These are phyloP conservation scores for Chimonanthus praecox DNA, from an alignment of 164 flowering plant genomes.

Conservation along the genomic window DNA sequence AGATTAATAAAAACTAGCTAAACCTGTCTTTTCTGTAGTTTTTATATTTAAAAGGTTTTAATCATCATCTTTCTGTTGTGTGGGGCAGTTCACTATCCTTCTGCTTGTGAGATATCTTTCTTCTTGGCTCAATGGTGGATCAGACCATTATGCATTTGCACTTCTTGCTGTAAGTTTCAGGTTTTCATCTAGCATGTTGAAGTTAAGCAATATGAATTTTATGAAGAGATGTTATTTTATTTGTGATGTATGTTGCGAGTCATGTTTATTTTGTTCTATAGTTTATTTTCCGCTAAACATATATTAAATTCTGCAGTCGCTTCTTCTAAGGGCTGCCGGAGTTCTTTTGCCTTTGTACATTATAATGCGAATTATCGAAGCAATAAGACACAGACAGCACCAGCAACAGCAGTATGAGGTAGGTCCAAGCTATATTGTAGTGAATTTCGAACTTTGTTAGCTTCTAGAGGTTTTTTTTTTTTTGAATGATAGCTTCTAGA, in stretches of 20 bases:
- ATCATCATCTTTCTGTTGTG: background rate
- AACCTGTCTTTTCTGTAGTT: background rate
- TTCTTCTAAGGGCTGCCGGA: slow-evolving; percentile 50
- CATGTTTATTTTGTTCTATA: background rate
- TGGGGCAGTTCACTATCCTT: slow-evolving; percentile 53
- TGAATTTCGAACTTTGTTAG: background rate
- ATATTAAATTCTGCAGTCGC: slow-evolving; percentile 1
- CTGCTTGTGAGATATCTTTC: slow-evolving; percentile 53
- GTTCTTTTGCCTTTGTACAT: slow-evolving; percentile 67
- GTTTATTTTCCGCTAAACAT: background rate
- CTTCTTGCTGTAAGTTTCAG: slow-evolving; percentile 49
- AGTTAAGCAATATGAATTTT: background rate
- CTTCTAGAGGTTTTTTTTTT: background rate
- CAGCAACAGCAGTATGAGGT: slow-evolving; percentile 24
- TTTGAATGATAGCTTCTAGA: too few relatives aligned
- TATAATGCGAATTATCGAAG: slow-evolving; percentile 33
- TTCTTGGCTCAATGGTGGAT: slow-evolving; percentile 31
- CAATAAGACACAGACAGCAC: too few relatives aligned
- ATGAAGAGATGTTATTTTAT: background rate
- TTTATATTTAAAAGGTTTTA: background rate
- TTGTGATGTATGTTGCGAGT: background rate
- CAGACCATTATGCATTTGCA: slow-evolving; percentile 57
- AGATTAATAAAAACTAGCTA: background rate
- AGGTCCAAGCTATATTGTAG: too few relatives aligned
- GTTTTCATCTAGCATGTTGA: background rate